These are phyloP conservation scores for Poa annua DNA, from an alignment of 176 grass and related monocot species.

Conservation along the genomic window DNA sequence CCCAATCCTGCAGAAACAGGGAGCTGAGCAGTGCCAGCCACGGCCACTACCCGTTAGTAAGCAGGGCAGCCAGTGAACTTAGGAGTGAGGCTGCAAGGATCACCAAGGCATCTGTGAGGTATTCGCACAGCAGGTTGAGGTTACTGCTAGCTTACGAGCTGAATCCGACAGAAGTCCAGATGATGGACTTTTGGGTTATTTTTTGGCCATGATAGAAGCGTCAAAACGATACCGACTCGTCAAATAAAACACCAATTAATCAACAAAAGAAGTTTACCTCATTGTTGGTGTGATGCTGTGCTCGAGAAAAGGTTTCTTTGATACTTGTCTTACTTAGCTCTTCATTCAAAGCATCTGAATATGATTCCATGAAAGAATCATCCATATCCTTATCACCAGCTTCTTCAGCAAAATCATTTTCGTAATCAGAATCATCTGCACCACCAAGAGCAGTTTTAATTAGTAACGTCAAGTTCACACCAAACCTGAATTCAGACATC, in stretches of 20 bases:
- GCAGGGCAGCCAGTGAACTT: not conserved
- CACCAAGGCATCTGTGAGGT: not conserved
- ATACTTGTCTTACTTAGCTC: slow-evolving; percentile 76
- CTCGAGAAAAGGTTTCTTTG: slow-evolving; percentile 76
- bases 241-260: not conserved
- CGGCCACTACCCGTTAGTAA: not conserved
- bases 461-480: slow-evolving; percentile 12
- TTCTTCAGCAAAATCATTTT: slow-evolving; percentile 59
- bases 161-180: not conserved
- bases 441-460: not conserved
- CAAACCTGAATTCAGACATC: not conserved
- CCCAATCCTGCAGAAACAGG: not conserved
- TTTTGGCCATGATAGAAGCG: not conserved
- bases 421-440: slow-evolving; percentile 87
- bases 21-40: not conserved
- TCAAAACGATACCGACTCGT: not conserved
- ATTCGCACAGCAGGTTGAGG: not conserved
- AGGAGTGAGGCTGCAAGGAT: not conserved
- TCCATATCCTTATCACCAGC: slow-evolving; percentile 48
- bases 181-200: not conserved
- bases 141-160: not conserved
- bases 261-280: slow-evolving; percentile 47
- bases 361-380: slow-evolving; percentile 76
- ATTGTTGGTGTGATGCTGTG: slow-evolving; percentile 37
- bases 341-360: slow-evolving; percentile 90